Evolutionary conservation across 1,284 basidiomycete species (phyloP).

Genomic region (Leucoagaricus sp.): DNA sequence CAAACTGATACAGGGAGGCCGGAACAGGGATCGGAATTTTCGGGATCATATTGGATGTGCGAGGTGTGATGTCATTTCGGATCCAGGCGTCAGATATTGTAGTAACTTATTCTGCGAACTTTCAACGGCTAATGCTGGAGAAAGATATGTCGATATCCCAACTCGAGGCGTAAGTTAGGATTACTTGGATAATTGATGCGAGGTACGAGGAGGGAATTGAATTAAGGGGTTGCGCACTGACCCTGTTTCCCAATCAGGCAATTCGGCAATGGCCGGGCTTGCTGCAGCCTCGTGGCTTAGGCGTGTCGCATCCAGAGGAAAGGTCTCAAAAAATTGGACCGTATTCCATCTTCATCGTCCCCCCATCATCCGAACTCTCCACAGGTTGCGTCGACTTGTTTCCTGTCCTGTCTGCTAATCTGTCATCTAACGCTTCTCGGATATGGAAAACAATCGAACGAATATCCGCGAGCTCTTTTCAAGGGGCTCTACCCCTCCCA

Average conservation of each 20-base stretch:
- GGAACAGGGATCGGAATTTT: neutral
- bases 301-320: constrained; percentile 31
- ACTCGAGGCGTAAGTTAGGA: too few relatives aligned
- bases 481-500: constrained; percentile 56
- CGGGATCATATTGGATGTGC: neutral
- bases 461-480: constrained; percentile 58
- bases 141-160: neutral
- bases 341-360: constrained; percentile 17
- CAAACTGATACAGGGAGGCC: neutral
- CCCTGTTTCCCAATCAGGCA: constrained; percentile 12
- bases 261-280: constrained; percentile 33
- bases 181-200: neutral
- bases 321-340: constrained; percentile 17
- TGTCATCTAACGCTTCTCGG: constrained; percentile 16
- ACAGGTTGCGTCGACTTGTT: constrained; percentile 10
- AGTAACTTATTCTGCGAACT: neutral
- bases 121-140: neutral
- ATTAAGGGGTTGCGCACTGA: constrained; percentile 10
- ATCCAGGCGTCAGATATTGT: neutral
- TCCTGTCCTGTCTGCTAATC: constrained; percentile 12
- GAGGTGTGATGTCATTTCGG: neutral
- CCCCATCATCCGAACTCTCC: constrained; percentile 15
- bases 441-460: constrained; percentile 40
- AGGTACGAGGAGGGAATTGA: neutral
- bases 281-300: constrained; percentile 40